Conservation (phyloP, 78 protist species). For the Monosiga brevicollis region DNA sequence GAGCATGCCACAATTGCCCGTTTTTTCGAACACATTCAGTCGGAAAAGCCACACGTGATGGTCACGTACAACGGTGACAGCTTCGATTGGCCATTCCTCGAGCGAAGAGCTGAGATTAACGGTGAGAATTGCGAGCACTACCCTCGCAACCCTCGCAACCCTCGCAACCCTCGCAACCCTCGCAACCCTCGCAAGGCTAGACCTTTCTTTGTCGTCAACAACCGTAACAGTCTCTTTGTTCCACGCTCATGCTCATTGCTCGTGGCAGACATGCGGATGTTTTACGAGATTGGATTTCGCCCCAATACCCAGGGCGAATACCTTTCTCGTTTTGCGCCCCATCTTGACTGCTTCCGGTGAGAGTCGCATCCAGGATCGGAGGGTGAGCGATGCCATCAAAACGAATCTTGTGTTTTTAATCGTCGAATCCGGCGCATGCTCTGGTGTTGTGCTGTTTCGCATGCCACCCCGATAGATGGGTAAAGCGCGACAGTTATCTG, state of each 20-base stretch:
- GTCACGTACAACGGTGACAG: constrained; percentile 98
- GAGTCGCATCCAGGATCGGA: no score
- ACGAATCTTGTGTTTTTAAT: neutral
- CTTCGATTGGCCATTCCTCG: constrained; percentile 99
- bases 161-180: no score
- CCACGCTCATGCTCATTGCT: neutral
- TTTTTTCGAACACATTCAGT: constrained; percentile 69
- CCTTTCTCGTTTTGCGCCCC: constrained; percentile 42
- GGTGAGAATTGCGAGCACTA: no score
- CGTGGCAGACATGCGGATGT: constrained; percentile 45
- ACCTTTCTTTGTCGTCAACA: no score
- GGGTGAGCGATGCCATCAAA: no score
- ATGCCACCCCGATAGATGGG: no score
- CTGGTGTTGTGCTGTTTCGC: neutral
- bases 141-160: no score
- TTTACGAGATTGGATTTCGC: constrained; percentile 49
- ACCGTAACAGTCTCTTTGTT: no score
- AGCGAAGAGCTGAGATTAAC: constrained; percentile 54
- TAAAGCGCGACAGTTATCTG: constrained; percentile 97
- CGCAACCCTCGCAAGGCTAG: no score
- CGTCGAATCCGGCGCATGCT: neutral
- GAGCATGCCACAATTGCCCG: constrained; percentile 38
- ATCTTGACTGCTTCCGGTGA: constrained; percentile 83
- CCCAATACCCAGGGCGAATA: constrained; percentile 42
- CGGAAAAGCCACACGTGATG: constrained; percentile 66